A percentile compares a stretch with the other conserved stretches of the same genome.
Conservation (phyloP, 169 alveolate genomes). For the Cryptosporidium ryanae region DNA sequence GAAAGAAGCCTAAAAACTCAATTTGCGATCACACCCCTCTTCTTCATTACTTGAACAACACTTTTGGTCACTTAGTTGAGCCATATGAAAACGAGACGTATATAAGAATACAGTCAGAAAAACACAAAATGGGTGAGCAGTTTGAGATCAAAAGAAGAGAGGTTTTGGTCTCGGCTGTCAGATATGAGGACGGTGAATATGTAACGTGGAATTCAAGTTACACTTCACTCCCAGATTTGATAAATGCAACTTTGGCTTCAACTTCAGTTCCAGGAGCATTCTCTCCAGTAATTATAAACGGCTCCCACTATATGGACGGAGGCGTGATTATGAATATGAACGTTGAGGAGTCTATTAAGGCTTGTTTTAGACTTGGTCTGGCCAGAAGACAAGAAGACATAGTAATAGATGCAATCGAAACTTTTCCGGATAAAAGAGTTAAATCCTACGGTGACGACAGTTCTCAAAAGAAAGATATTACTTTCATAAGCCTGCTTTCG, state of each 20-base stretch:
- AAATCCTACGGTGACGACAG: background rate
- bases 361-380: slow-evolving; percentile 56
- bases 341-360: slow-evolving; percentile 55
- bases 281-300: slow-evolving; percentile 69
- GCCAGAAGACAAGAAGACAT: slow-evolving; percentile 69
- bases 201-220: slow-evolving; percentile 67
- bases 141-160: slow-evolving; percentile 59
- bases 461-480: slow-evolving; percentile 4
- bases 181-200: slow-evolving; percentile 71
- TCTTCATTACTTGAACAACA: slow-evolving; percentile 22
- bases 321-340: slow-evolving; percentile 71
- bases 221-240: slow-evolving; percentile 27
- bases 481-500: slow-evolving; percentile 34
- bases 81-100: slow-evolving; percentile 59
- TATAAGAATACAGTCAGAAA: slow-evolving; percentile 7
- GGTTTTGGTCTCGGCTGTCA: slow-evolving; percentile 61
- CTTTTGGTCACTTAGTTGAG: slow-evolving; percentile 56
- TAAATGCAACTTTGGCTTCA: slow-evolving; percentile 67
- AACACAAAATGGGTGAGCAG: background rate
- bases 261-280: slow-evolving; percentile 73
- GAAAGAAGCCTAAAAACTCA: slow-evolving; percentile 34
- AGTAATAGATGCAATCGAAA: slow-evolving; percentile 68
- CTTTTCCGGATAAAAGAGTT: slow-evolving; percentile 49
- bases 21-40: slow-evolving; percentile 58
- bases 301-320: slow-evolving; percentile 68